Evolutionary conservation across 805 yeast species (phyloP).

Genomic region (Saturnispora galanensis): DNA sequence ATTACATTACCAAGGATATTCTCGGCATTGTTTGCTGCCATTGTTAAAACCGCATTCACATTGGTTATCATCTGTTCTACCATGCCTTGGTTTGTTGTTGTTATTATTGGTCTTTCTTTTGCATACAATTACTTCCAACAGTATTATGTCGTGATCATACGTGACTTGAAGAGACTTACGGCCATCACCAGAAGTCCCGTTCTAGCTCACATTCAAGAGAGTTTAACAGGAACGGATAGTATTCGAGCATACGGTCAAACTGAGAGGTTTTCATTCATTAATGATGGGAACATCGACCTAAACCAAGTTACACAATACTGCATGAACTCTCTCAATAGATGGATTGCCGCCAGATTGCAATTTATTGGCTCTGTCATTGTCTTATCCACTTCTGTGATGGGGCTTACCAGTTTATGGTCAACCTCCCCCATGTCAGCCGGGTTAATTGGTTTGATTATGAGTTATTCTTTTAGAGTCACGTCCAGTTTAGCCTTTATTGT

Average conservation of each 20-base stretch:
- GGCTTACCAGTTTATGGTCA: constrained; percentile 32
- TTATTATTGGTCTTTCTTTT: constrained; percentile 37
- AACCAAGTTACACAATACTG: constrained; percentile 39
- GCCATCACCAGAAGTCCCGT: constrained; percentile 67
- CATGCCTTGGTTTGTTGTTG: constrained; percentile 44
- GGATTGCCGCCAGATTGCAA: constrained; percentile 56
- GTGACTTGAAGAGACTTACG: constrained; percentile 70
- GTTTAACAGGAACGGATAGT: constrained; percentile 67
- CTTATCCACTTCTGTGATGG: constrained; percentile 39
- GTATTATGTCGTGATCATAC: constrained; percentile 57
- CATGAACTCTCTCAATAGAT: constrained; percentile 48
- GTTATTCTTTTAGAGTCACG: constrained; percentile 52
- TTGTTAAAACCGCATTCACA: constrained; percentile 39
- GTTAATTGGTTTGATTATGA: constrained; percentile 54
- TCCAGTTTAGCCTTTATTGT: constrained; percentile 45
- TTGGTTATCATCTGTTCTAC: constrained; percentile 41
- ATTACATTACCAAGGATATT: constrained; percentile 46
- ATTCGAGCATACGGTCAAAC: constrained; percentile 68
- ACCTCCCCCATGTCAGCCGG: constrained; percentile 42
- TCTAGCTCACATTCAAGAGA: constrained; percentile 75
- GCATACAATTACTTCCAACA: constrained; percentile 63
- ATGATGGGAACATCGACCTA: constrained; percentile 40
- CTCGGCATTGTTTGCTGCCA: constrained; percentile 35
- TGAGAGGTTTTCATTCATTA: constrained; percentile 49
- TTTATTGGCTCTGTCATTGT: constrained; percentile 50